A percentile compares a stretch with the other conserved stretches of the same genome.
These are phyloP conservation scores for Agroathelia rolfsii DNA, from an alignment of 1,284 basidiomycete genomes.

Conservation along the genomic window DNA sequence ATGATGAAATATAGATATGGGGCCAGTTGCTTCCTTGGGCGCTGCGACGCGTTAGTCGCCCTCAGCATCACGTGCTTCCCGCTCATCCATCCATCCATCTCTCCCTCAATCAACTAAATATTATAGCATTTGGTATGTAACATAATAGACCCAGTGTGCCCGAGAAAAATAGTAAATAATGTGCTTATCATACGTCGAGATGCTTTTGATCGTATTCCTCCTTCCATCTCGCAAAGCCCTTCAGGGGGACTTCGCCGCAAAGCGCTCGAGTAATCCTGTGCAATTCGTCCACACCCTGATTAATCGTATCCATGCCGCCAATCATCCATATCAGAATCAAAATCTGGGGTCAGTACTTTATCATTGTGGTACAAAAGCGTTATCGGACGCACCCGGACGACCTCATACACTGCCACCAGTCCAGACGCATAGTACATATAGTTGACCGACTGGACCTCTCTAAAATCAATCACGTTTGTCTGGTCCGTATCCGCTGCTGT, in stretches of 20 bases:
- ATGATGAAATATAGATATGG: too few species aligned
- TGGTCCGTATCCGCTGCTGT: too few species aligned
- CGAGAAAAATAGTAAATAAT: too few species aligned
- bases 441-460: constrained; percentile 25
- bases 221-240: constrained; percentile 34
- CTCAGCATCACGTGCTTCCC: too few species aligned
- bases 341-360: background rate
- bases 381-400: constrained; percentile 27
- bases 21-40: too few species aligned
- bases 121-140: too few species aligned
- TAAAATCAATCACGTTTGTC: constrained; percentile 12
- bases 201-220: constrained; percentile 21
- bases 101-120: too few species aligned
- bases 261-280: constrained; percentile 29
- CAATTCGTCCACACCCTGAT: constrained; percentile 34
- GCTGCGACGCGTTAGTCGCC: too few species aligned
- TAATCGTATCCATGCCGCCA: background rate
- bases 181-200: too few species aligned
- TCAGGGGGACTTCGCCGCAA: constrained; percentile 37
- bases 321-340: constrained; percentile 1
- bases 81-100: too few species aligned
- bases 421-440: constrained; percentile 38
- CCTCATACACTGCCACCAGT: constrained; percentile 33
- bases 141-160: too few species aligned
- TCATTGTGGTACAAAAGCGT: background rate